These are phyloP conservation scores for Suillus subluteus DNA, from an alignment of 768 basidiomycete genomes.

Conservation along the genomic window DNA sequence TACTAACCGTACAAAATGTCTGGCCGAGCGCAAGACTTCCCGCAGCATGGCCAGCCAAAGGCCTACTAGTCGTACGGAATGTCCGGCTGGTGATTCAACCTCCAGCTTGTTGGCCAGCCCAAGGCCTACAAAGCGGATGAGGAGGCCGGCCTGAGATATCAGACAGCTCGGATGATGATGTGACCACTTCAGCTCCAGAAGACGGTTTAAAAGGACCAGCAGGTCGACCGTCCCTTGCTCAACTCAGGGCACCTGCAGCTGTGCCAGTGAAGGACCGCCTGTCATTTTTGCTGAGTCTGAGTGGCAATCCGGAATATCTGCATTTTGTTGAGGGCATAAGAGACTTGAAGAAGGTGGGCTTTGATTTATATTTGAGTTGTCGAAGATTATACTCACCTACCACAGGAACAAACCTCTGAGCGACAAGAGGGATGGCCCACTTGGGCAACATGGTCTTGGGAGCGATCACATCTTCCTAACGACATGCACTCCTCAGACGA, in stretches of 20 bases:
- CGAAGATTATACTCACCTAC: not conserved
- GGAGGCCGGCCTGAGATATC: too few relatives aligned
- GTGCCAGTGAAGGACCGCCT: not conserved
- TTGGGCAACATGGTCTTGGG: not conserved
- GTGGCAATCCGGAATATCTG: not conserved
- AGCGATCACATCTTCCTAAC: not conserved
- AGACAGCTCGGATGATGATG: too few relatives aligned
- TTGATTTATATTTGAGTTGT: not conserved
- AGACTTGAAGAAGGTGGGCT: not conserved
- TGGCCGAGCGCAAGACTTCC: too few relatives aligned
- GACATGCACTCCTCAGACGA: not conserved
- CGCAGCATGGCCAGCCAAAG: too few relatives aligned
- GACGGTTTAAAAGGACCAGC: too few relatives aligned
- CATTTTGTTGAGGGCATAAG: not conserved
- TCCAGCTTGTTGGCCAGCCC: too few relatives aligned
- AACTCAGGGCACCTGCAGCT: not conserved
- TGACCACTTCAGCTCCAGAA: too few relatives aligned
- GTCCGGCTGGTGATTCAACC: too few relatives aligned
- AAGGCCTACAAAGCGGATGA: too few relatives aligned
- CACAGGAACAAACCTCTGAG: not conserved
- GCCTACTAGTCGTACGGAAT: too few relatives aligned
- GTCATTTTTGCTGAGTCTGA: not conserved
- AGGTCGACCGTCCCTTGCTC: not conserved
- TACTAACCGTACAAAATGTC: too few relatives aligned
- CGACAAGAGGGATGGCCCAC: not conserved